Evolutionary conservation across 768 basidiomycete genomes (phyloP), one percentile per base, ranked within the genome.

Genomic region (Termitomyces titanicus): DNA sequence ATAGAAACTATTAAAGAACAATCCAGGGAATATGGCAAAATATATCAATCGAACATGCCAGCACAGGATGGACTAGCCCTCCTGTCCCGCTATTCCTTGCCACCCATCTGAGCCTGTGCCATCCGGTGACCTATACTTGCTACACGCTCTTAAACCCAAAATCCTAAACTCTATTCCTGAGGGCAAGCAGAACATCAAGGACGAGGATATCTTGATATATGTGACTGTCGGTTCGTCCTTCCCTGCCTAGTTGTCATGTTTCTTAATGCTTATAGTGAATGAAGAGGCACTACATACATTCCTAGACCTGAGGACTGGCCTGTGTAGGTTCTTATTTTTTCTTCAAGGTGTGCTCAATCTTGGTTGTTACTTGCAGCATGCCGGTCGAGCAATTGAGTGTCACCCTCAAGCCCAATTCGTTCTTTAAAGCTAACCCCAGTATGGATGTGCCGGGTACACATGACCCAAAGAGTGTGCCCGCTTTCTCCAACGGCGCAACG

Each of bases 271-370:
- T 33, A 51, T 10, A 34, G 38, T 27, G 31, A n/a, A 29, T 40
- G 51, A 31, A n/a, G 55, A 85, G 87, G 88, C 20, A 82, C 82
- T 25, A 92, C 88, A 0, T 91, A 93, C 64, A 85, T 93, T 47
- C 88, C 89, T 24, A 80, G 91, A 59, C 91, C 89, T 3, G 92
- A 93, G 67, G 91, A 92, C 66, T 93, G 88, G 88, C 89, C 92
- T 34, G 89, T 92, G 85, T 89, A 74, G 13, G 46, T 58, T 53
- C 7, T n/a, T n/a, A 43, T 38, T 48, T 59, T 33, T 35, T 45
- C 27, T 50, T 33, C 25, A 29, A 34, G 7, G 6, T 55, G 46
- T 22, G 42, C n/a, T 35, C 7, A 13, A 3, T 53, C 50, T 37
- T 49, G 59, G 61, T n/a, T n/a, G n/a, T n/a, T 10, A 7, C 17